Base-by-base conservation (phyloP, 225 moss, liverwort and hornwort species). In the Polytrichum formosum region DNA sequence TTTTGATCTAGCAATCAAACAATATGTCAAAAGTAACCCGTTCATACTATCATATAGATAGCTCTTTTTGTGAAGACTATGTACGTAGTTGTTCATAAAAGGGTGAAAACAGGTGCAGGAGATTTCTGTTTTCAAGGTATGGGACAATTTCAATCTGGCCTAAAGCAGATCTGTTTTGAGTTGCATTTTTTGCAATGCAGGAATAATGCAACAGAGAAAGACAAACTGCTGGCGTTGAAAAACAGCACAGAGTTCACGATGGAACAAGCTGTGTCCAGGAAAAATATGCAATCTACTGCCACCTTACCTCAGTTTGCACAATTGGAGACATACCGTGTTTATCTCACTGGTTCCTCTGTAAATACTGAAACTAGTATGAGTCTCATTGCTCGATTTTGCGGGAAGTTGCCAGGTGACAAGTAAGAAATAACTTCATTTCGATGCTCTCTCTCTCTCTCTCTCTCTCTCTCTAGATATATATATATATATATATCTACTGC, bases 371-470 rank as follows among this genome's bases (percentile, higher is more conserved):
- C 87, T 56, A 94, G 98, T 59, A 68, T 98, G 17, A 73, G 23
- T 26, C 83, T 91, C 46, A 73, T 94, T 33, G 65, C 79, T 72
- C 94, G 90, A 31, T 98, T 85, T 79, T 98, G 98, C 77, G 70
- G 81, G 35, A 98, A 91, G 76, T 75, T 98, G 71, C 98, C 98
- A 5, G 87, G 87, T 72, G 98, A 98, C 80, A 92, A 87, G 98
- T 98, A 86, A 70, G 74, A 69, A 55, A 70, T 28, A 55, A 62
- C 69, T 33, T 31, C 56, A 28, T 71, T 17, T 35, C 65, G 22
- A 53, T 18, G 53, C 30, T 5, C 18, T 33, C 6, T 61, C 8
- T 61, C 63, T 77, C 46, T 75, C 21, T 25, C 54, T 67, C 35
- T 9, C 35, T 35, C 2, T 2, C 9, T 35, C 0, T 35, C 8